Conservation (phyloP, 768 basidiomycete genomes). For the Strobilomyces echinocephalus region DNA sequence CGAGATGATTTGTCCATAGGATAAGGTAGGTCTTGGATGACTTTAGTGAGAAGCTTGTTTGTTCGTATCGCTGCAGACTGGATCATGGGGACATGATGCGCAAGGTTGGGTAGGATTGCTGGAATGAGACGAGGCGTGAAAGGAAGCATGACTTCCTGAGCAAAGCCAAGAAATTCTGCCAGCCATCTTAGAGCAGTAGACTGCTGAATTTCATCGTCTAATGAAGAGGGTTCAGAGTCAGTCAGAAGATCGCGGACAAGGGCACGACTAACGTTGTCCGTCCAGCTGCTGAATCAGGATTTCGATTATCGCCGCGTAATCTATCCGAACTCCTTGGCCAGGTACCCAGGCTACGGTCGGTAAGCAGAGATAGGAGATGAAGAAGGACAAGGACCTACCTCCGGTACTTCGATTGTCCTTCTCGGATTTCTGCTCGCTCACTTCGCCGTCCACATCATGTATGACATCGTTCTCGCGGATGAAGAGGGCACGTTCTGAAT, state of each 20-base stretch:
- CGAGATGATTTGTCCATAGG: constrained; percentile 47
- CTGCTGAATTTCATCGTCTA: constrained; percentile 90
- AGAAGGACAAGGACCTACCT: constrained; percentile 36
- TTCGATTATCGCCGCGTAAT: constrained; percentile 89
- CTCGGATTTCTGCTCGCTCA: constrained; percentile 40
- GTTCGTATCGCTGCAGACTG: constrained; percentile 81
- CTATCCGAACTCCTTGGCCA: constrained; percentile 88
- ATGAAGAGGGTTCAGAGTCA: not conserved
- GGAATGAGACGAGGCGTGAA: constrained; percentile 92
- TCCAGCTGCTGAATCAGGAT: constrained; percentile 87
- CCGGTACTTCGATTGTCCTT: constrained; percentile 59
- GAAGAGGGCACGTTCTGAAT: constrained; percentile 54
- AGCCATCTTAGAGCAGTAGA: constrained; percentile 93
- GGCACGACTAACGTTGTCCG: constrained; percentile 60
- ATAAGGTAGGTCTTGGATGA: constrained; percentile 80
- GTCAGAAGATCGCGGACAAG: not conserved
- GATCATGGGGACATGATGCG: constrained; percentile 85
- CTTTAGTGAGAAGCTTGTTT: constrained; percentile 77
- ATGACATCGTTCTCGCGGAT: constrained; percentile 43
- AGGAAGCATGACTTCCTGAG: constrained; percentile 87
- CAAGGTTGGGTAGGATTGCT: constrained; percentile 90
- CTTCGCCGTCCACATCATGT: constrained; percentile 38
- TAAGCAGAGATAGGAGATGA: constrained; percentile 5
- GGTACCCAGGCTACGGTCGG: constrained; percentile 70
- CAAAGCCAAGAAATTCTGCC: constrained; percentile 82